Evolutionary conservation across 371 early-diverging fungal genomes (phyloP).

Genomic region (Rhizomucor pusillus): DNA sequence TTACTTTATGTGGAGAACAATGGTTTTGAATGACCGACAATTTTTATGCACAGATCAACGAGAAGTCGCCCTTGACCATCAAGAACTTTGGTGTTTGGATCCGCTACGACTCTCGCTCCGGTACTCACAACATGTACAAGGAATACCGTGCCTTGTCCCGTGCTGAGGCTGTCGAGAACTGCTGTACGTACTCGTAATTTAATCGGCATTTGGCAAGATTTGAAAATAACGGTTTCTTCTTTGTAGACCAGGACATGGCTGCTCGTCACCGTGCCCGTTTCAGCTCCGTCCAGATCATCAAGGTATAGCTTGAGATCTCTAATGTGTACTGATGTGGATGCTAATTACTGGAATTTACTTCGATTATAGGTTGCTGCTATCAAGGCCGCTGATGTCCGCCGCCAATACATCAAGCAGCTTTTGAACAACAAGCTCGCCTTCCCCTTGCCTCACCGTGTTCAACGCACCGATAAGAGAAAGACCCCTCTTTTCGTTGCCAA

Average conservation of each 20-base stretch:
- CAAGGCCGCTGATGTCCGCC: conserved; percentile 88
- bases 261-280: conserved; percentile 99
- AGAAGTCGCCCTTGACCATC: conserved; percentile 91
- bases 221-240: background rate
- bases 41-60: conserved; percentile 74
- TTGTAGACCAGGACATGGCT: conserved; percentile 97
- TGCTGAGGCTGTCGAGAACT: conserved; percentile 90
- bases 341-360: background rate
- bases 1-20: background rate
- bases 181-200: conserved; percentile 49
- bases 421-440: conserved; percentile 87
- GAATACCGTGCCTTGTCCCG: conserved; percentile 99
- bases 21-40: background rate
- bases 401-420: conserved; percentile 97
- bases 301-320: no score
- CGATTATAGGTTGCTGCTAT: conserved; percentile 69
- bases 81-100: conserved; percentile 99
- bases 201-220: background rate
- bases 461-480: conserved; percentile 69
- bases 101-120: conserved; percentile 99
- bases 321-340: background rate
- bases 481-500: conserved; percentile 84
- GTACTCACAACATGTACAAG: conserved; percentile 99
- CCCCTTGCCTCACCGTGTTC: conserved; percentile 97
- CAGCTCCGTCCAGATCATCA: conserved; percentile 97